Evolutionary conservation across 768 basidiomycete genomes (phyloP).

Genomic region (Xerocomus spinulosus): DNA sequence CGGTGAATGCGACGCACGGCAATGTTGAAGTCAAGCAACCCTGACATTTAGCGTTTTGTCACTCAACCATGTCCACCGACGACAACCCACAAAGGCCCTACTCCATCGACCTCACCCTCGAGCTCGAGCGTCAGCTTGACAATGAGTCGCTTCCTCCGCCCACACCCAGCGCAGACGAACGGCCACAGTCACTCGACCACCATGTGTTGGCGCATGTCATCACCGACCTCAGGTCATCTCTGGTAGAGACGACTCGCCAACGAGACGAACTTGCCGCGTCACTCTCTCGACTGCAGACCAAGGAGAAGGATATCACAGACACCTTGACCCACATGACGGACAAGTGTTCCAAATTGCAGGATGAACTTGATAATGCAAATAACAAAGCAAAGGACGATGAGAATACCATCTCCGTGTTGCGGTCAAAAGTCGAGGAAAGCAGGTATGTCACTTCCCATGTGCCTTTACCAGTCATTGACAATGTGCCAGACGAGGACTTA

Average conservation of each 20-base stretch:
- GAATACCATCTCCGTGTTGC: slow-evolving; percentile 67
- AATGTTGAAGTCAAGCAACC: background rate
- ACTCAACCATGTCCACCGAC: slow-evolving; percentile 30
- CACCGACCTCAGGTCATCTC: slow-evolving; percentile 61
- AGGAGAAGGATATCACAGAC: slow-evolving; percentile 60
- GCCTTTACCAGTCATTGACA: slow-evolving; percentile 4
- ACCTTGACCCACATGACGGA: slow-evolving; percentile 62
- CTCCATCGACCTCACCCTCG: slow-evolving; percentile 76
- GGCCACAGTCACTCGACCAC: slow-evolving; percentile 61
- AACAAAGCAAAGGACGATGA: slow-evolving; percentile 65
- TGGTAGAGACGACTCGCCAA: slow-evolving; percentile 63
- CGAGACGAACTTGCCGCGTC: slow-evolving; percentile 60
- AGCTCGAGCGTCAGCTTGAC: slow-evolving; percentile 72
- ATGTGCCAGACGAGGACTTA: slow-evolving; percentile 64
- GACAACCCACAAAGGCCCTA: slow-evolving; percentile 25
- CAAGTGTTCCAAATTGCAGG: slow-evolving; percentile 55
- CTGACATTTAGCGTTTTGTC: background rate
- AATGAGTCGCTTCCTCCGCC: slow-evolving; percentile 55
- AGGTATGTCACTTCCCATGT: slow-evolving; percentile 42
- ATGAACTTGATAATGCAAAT: slow-evolving; percentile 47
- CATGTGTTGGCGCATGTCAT: slow-evolving; percentile 74
- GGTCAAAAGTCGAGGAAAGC: slow-evolving; percentile 86
- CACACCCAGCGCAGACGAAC: slow-evolving; percentile 29
- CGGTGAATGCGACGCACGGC: slow-evolving; percentile 9
- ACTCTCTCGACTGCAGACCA: slow-evolving; percentile 45